Percentiles rank a stretch among this genome's conserved stretches.
phyloP scores from a whole-genome alignment of 2,329 filamentous ascomycete species.

The Blastomyces percursus region DNA sequence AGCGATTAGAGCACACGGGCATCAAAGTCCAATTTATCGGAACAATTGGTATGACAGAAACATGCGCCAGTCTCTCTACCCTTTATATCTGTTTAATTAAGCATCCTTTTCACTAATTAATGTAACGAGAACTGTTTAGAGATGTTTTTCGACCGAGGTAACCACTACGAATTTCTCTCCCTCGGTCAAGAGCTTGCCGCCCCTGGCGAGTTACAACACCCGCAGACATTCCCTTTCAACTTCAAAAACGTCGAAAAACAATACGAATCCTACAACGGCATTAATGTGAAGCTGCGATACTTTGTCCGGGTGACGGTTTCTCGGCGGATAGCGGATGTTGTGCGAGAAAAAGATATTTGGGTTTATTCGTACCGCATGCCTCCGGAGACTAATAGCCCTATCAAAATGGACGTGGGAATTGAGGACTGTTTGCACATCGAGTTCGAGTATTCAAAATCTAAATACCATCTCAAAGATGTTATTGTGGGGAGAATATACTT shows the following conservation, averaged over 20 bases:
- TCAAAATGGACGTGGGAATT: constrained; percentile 99
- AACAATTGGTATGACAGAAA: constrained; percentile 63
- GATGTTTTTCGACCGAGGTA: constrained; percentile 99
- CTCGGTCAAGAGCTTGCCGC: constrained; percentile 94
- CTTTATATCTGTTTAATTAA: not conserved
- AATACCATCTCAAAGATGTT: constrained; percentile 98
- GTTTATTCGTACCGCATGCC: constrained; percentile 98
- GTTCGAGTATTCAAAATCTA: constrained; percentile 98
- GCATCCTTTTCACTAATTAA: constrained; percentile 6
- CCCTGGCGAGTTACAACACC: constrained; percentile 94
- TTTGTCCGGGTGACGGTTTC: constrained; percentile 96
- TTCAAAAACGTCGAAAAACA: constrained; percentile 99
- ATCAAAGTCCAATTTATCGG: constrained; percentile 99
- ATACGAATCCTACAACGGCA: constrained; percentile 99
- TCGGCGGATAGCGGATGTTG: constrained; percentile 92
- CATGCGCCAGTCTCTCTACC: not conserved
- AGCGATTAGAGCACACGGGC: constrained; percentile 92
- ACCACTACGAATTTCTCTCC: constrained; percentile 98
- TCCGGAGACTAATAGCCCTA: constrained; percentile 93
- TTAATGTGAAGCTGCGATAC: constrained; percentile 98
- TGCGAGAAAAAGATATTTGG: constrained; percentile 99
- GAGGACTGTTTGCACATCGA: constrained; percentile 99
- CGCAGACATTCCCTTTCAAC: constrained; percentile 97
- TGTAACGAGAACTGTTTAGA: constrained; percentile 43
- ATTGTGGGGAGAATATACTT: constrained; percentile 99